phyloP scores from a whole-genome alignment of 495 filamentous ascomycete genomes.

The Tuber magnatum region DNA sequence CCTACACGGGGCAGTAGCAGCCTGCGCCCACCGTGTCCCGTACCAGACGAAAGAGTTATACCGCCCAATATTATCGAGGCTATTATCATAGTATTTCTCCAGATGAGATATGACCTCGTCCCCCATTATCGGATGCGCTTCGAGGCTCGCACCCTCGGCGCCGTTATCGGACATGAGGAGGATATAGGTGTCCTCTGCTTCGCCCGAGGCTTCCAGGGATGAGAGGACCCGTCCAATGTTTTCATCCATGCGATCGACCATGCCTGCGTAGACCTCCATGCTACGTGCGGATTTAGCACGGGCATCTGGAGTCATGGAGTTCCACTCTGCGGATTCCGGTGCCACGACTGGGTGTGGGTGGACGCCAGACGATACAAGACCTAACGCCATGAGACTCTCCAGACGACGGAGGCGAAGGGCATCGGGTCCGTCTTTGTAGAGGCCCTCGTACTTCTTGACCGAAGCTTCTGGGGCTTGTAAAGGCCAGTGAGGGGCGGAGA shows the following conservation, averaged over 20 bases:
- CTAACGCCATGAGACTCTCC: conserved; percentile 48
- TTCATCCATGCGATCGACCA: conserved; percentile 57
- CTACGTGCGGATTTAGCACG: conserved; percentile 49
- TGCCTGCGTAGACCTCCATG: conserved; percentile 59
- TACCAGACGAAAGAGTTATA: conserved; percentile 60
- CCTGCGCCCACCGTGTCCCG: conserved; percentile 58
- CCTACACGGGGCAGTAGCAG: conserved; percentile 57
- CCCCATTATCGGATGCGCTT: conserved; percentile 52
- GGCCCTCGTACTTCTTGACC: conserved; percentile 50
- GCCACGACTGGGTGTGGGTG: conserved; percentile 52
- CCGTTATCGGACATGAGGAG: conserved; percentile 61
- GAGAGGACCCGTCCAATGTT: conserved; percentile 56
- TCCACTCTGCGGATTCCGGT: conserved; percentile 51
- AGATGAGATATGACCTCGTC: conserved; percentile 49
- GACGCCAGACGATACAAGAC: conserved; percentile 49
- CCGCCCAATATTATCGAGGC: conserved; percentile 55
- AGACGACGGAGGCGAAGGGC: conserved; percentile 50
- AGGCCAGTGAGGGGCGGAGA: conserved; percentile 58
- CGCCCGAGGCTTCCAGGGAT: conserved; percentile 51
- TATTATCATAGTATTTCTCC: conserved; percentile 58
- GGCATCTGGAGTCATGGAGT: conserved; percentile 48
- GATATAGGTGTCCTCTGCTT: conserved; percentile 59
- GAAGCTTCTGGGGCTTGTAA: conserved; percentile 52
- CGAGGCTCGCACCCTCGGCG: conserved; percentile 57
- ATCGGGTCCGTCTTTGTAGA: conserved; percentile 54